Conservation (phyloP, 495 filamentous ascomycete genomes). For the Filosporella fistucella region DNA sequence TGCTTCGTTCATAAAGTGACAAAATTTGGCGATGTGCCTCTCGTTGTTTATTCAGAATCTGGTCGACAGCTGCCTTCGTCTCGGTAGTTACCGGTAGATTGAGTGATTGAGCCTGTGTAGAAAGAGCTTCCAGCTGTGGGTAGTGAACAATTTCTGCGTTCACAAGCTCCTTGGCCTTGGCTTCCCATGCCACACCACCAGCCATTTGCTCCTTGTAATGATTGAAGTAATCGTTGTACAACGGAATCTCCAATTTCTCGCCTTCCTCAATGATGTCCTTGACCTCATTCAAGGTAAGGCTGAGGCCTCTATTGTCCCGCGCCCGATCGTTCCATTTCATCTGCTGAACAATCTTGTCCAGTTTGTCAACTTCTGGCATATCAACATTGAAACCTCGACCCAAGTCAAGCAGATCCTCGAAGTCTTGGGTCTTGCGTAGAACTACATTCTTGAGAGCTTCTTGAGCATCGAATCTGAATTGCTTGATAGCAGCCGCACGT, state of each 20-base stretch:
- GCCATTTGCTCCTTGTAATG: conserved; percentile 71
- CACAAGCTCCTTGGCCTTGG: conserved; percentile 91
- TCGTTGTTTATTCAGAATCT: conserved; percentile 92
- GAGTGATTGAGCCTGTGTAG: conserved; percentile 64
- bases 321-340: conserved; percentile 86
- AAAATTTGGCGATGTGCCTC: conserved; percentile 88
- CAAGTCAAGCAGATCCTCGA: conserved; percentile 84
- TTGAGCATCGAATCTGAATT: conserved; percentile 77
- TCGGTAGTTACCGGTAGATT: conserved; percentile 76
- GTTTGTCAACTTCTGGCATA: conserved; percentile 82
- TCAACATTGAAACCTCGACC: conserved; percentile 91
- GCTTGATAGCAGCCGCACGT: conserved; percentile 79
- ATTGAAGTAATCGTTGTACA: conserved; percentile 69
- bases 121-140: conserved; percentile 88
- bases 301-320: conserved; percentile 52
- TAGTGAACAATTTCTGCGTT: conserved; percentile 81
- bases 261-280: conserved; percentile 72
- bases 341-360: conserved; percentile 77
- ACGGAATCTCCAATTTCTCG: conserved; percentile 67
- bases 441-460: conserved; percentile 57
- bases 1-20: conserved; percentile 71
- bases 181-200: conserved; percentile 83
- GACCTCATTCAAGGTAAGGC: conserved; percentile 71
- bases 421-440: conserved; percentile 59
- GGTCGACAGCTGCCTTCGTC: conserved; percentile 79